Conservation (phyloP, 2,329 filamentous ascomycete genomes). For the Clarireedia hainanense region DNA sequence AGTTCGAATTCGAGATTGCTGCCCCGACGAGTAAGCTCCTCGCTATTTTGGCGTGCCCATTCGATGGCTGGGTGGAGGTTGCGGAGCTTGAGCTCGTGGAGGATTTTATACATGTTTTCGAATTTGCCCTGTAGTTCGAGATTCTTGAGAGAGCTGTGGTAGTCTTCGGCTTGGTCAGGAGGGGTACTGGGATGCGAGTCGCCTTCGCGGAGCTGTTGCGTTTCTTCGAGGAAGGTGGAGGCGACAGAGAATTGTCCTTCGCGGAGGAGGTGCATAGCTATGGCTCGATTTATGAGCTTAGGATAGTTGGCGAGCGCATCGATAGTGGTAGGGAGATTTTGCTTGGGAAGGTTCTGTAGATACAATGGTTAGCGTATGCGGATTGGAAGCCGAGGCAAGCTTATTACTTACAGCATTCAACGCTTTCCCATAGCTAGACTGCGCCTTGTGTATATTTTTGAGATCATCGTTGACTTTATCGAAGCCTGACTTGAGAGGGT, state of each 20-base stretch:
- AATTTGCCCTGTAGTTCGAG: slow-evolving; percentile 73
- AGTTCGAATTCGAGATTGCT: slow-evolving; percentile 96
- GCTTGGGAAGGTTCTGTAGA: slow-evolving; percentile 31
- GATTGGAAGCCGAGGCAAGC: not conserved
- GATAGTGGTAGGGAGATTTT: slow-evolving; percentile 67
- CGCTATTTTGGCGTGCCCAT: slow-evolving; percentile 71
- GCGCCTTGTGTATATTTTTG: slow-evolving; percentile 73
- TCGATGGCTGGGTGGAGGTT: slow-evolving; percentile 78
- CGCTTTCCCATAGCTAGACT: slow-evolving; percentile 77
- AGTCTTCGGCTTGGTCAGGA: slow-evolving; percentile 28
- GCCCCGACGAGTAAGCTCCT: slow-evolving; percentile 67
- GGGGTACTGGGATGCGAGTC: slow-evolving; percentile 13
- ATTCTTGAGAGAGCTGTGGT: slow-evolving; percentile 52
- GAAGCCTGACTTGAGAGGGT: slow-evolving; percentile 72
- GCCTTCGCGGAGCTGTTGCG: slow-evolving; percentile 31
- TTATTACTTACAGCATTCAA: slow-evolving; percentile 61
- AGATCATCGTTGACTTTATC: slow-evolving; percentile 74
- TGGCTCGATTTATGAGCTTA: slow-evolving; percentile 79
- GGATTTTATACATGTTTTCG: slow-evolving; percentile 81
- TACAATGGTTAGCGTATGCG: slow-evolving; percentile 7
- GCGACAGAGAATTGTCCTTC: slow-evolving; percentile 91
- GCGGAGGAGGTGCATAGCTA: slow-evolving; percentile 91
- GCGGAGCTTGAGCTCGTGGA: slow-evolving; percentile 65
- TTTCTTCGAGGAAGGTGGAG: slow-evolving; percentile 74
- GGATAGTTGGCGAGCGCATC: slow-evolving; percentile 72